Evolutionary conservation across 2,329 filamentous ascomycete genomes (phyloP).

Genomic region (Alternaria triticimaculans): DNA sequence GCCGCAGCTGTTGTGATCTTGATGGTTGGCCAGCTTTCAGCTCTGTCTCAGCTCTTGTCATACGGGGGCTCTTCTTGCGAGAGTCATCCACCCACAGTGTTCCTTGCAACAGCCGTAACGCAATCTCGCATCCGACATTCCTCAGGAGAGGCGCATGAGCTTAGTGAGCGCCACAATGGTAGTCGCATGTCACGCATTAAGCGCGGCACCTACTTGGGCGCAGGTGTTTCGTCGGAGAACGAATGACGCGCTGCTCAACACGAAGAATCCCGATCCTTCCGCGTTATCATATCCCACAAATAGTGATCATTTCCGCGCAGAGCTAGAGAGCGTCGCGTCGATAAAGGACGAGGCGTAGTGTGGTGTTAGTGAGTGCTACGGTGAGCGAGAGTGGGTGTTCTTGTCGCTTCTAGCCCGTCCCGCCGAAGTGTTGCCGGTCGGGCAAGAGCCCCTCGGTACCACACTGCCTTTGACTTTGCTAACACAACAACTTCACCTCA

Average conservation of each 20-base stretch:
- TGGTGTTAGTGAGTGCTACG: neutral
- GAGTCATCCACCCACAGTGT: neutral
- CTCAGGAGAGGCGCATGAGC: slow-evolving; percentile 14
- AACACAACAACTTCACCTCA: neutral
- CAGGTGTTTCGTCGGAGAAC: slow-evolving; percentile 7
- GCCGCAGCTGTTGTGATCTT: neutral
- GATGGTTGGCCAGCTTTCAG: neutral
- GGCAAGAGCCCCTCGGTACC: slow-evolving; percentile 2
- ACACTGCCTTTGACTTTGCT: neutral
- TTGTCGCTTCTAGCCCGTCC: neutral
- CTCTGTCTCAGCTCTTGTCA: slow-evolving; percentile 11
- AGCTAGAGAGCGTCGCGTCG: neutral
- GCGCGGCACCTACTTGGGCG: slow-evolving; percentile 9
- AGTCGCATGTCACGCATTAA: slow-evolving; percentile 15
- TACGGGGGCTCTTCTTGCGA: neutral
- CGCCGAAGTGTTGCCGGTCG: slow-evolving; percentile 10
- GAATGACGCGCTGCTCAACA: slow-evolving; percentile 25
- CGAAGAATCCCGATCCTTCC: slow-evolving; percentile 4
- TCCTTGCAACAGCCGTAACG: slow-evolving; percentile 2
- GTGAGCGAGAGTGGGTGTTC: slow-evolving; percentile 1
- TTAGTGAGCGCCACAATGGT: slow-evolving; percentile 23
- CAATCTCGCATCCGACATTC: slow-evolving; percentile 24
- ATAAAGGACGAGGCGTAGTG: neutral
- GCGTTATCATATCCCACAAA: slow-evolving; percentile 12
- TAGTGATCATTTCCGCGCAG: slow-evolving; percentile 4